Evolutionary conservation across 2,329 filamentous ascomycete species (phyloP).

Genomic region (Colletotrichum tabaci): DNA sequence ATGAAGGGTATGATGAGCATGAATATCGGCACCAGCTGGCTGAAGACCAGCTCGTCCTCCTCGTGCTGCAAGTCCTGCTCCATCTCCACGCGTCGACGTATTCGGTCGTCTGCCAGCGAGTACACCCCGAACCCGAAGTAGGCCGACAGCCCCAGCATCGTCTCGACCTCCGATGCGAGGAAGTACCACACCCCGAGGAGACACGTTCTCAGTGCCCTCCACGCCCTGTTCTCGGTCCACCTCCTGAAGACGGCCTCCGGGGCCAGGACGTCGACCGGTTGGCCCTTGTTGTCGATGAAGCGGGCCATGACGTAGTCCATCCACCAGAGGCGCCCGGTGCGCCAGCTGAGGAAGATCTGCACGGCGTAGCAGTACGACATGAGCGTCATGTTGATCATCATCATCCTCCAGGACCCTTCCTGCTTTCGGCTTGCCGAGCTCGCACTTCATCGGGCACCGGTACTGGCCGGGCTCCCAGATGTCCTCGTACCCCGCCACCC

Average conservation of each 20-base stretch:
- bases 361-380: slow-evolving; percentile 23
- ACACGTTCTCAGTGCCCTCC: neutral
- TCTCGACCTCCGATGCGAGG: slow-evolving; percentile 33
- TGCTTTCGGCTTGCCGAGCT: neutral
- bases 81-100: slow-evolving; percentile 36
- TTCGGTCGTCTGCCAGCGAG: slow-evolving; percentile 27
- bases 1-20: slow-evolving; percentile 42
- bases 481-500: neutral
- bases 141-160: neutral
- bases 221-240: slow-evolving; percentile 10
- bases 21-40: slow-evolving; percentile 43
- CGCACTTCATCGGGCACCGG: slow-evolving; percentile 20
- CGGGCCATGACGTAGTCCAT: slow-evolving; percentile 7
- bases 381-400: slow-evolving; percentile 25
- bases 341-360: slow-evolving; percentile 20
- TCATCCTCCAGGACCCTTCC: neutral
- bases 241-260: slow-evolving; percentile 6
- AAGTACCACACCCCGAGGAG: slow-evolving; percentile 18
- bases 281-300: slow-evolving; percentile 19
- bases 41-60: slow-evolving; percentile 41
- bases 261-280: slow-evolving; percentile 10
- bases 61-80: slow-evolving; percentile 8
- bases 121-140: slow-evolving; percentile 20
- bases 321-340: slow-evolving; percentile 27
- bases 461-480: neutral